Evolutionary conservation across 2,329 filamentous ascomycete species (phyloP), one percentile per base, ranked within the genome.

Genomic region (Pseudogymnoascus sp.): DNA sequence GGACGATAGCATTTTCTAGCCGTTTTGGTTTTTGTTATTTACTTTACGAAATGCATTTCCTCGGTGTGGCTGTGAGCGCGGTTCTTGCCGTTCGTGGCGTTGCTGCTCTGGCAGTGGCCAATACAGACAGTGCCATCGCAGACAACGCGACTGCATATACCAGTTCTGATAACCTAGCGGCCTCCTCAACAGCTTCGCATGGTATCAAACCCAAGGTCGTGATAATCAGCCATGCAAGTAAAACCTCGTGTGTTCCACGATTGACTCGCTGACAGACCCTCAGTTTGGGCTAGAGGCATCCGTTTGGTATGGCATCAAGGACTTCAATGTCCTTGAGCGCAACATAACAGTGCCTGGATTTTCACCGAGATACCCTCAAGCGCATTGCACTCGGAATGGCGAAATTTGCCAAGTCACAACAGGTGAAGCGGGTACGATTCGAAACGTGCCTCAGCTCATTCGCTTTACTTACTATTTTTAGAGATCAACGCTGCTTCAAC

Each of bases 401-500:
- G 76, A 79, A 2, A 75, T 92, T 57, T 92, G 89, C 73, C 87
- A 91, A 69, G 67, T 90, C 50, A 84, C 84, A 7, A 83, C 84
- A 1, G 87, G 87, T 61, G 85, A 87, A 71, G 78, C 80, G 37
- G 37, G 37, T 40, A 40, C 37, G 37, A 40, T 40, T 40, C 37
- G 37, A 40, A 40, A 40, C 15, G 37, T 40, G 37, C 15, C 37
- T 40, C 37, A 15, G 37, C 37, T 40, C 37, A 40, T 40, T 40
- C 37, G 15, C 37, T 40, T 40, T 40, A 15, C 37, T 40, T 40
- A 40, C 15, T 40, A n/a, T 40, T 40, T 40, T 40, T 17, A 8
- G 87, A 90, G 73, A 89, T 92, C 76, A 92, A 92, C 70, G 87
- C 89, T 0, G 89, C 89, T 0, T 74, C 81, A 5, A 85, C 85